A percentile compares a stretch with the other conserved stretches of the same genome.
Conservation (phyloP, 108 stramenopile species). For the Aureococcus anophagefferens region DNA sequence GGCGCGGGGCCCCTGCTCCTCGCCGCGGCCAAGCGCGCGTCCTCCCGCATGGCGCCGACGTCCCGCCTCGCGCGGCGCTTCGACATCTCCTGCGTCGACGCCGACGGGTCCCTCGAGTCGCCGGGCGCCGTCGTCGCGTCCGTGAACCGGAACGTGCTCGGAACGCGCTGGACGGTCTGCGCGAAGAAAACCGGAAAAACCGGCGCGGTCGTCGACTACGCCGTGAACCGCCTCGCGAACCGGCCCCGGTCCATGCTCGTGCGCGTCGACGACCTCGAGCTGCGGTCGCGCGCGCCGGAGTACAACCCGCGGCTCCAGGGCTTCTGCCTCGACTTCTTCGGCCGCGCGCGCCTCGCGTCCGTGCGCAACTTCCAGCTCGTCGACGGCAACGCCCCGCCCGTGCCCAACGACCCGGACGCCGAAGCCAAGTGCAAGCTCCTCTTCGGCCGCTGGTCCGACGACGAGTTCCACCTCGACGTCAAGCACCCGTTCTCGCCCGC, state of each 20-base stretch:
- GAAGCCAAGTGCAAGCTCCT: background rate
- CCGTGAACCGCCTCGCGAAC: background rate
- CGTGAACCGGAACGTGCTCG: background rate
- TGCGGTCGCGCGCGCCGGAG: background rate
- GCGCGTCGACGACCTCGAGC: background rate
- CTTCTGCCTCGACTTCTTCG: constrained; percentile 2
- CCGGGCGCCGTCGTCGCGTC: background rate
- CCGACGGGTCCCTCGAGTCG: too few species aligned
- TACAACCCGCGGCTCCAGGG: background rate
- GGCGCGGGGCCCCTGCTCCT: background rate
- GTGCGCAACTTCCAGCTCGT: background rate
- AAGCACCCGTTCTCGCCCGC: background rate
- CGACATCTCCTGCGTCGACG: too few species aligned
- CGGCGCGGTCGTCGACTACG: background rate
- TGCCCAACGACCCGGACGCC: background rate
- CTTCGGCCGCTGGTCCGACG: background rate
- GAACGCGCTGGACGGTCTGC: background rate
- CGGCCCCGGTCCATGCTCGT: background rate
- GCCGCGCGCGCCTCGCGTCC: background rate
- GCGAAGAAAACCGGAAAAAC: background rate
- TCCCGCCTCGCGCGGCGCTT: background rate
- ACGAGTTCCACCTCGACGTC: background rate
- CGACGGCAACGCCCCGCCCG: background rate
- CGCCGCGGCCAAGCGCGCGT: background rate
- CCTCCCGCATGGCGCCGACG: background rate